phyloP scores from a whole-genome alignment of 1,139 yeast species.

The Kodamaea ohmeri region DNA sequence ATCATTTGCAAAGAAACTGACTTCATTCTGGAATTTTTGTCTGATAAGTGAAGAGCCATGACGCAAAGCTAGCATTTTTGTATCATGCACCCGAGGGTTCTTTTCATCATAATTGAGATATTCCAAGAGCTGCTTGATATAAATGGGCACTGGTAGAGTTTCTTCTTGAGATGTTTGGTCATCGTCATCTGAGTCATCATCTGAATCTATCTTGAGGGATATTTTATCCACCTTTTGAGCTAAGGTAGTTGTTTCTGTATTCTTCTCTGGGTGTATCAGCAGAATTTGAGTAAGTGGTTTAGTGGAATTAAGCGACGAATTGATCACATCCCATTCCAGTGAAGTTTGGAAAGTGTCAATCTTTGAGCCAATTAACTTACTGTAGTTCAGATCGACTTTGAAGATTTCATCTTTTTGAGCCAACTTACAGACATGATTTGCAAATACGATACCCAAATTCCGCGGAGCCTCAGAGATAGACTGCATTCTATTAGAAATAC shows the following conservation, averaged over 20 bases:
- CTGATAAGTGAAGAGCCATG: conserved; percentile 55
- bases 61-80: conserved; percentile 48
- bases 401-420: conserved; percentile 37
- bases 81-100: conserved; percentile 48
- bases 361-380: conserved; percentile 5
- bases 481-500: conserved; percentile 44
- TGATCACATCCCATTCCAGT: neutral
- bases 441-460: conserved; percentile 44
- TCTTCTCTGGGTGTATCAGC: no score
- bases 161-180: conserved; percentile 49
- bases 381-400: conserved; percentile 20
- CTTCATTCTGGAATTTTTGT: conserved; percentile 58
- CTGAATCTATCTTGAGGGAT: neutral
- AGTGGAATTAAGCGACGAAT: neutral
- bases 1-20: conserved; percentile 46
- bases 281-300: no score
- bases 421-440: conserved; percentile 42
- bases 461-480: conserved; percentile 43
- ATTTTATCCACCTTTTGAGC: neutral
- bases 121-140: conserved; percentile 58
- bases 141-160: conserved; percentile 52
- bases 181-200: conserved; percentile 38
- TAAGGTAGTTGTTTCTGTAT: neutral
- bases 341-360: neutral
- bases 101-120: conserved; percentile 48